Conservation (phyloP, 345 rosid species). For the Eucalyptus paniculata region DNA sequence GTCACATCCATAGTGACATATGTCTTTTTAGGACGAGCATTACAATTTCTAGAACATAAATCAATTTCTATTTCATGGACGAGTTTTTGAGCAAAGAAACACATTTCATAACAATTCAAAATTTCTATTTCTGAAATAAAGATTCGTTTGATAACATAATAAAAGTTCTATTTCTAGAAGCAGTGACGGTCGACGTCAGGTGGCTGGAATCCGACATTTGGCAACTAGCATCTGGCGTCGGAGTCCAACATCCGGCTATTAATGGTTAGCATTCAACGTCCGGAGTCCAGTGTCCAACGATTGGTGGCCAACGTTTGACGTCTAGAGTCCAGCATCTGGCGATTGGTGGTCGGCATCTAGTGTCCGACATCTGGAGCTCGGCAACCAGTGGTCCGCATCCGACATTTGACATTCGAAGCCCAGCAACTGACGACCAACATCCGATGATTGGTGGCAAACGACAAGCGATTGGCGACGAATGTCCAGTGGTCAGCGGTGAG, state of each 20-base stretch:
- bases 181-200: rapidly evolving
- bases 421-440: rapidly evolving
- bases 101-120: rapidly evolving
- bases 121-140: no score
- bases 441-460: rapidly evolving
- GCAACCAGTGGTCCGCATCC: rapidly evolving
- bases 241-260: rapidly evolving
- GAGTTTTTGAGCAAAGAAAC: no score
- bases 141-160: no score
- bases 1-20: not conserved
- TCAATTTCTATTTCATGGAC: no score
- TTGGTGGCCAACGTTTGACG: no score
- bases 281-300: rapidly evolving
- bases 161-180: rapidly evolving
- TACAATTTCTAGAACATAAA: no score
- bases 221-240: rapidly evolving
- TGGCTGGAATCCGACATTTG: no score
- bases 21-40: rapidly evolving
- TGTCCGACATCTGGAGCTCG: rapidly evolving
- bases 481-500: rapidly evolving
- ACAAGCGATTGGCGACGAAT: rapidly evolving
- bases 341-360: rapidly evolving
- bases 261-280: rapidly evolving
- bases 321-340: rapidly evolving
- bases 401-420: rapidly evolving